A percentile compares a stretch with the other conserved stretches of the same genome.
Conservation (phyloP, 129 eudicot species). For the Gnaphalium uliginosum region DNA sequence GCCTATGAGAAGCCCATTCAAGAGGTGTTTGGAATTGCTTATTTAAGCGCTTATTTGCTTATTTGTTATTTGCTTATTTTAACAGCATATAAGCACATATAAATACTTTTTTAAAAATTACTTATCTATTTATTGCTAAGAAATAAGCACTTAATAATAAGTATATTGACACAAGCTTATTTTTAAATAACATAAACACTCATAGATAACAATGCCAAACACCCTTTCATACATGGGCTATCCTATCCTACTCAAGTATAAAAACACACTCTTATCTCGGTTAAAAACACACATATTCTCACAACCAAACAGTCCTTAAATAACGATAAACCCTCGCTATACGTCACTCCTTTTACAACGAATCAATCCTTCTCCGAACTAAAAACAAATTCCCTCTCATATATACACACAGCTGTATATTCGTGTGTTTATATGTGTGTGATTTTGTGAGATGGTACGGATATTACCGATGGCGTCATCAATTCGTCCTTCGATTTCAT, state of each 20-base stretch:
- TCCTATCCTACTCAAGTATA: not conserved
- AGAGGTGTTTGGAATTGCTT: no score
- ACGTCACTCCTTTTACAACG: conserved; percentile 32
- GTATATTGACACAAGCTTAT: no score
- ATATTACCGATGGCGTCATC: conserved; percentile 82
- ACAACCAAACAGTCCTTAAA: conserved; percentile 21
- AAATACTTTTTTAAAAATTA: no score
- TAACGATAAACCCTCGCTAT: conserved; percentile 27
- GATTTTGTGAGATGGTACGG: conserved; percentile 70
- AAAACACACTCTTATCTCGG: not conserved
- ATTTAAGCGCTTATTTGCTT: no score
- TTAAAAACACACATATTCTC: not conserved
- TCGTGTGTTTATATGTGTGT: not conserved
- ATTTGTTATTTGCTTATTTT: no score
- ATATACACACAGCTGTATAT: not conserved
- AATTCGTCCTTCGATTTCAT: conserved; percentile 60
- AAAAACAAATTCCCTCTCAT: conserved; percentile 7
- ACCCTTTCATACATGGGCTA: no score
- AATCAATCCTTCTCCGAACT: conserved; percentile 33
- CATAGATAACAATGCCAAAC: no score
- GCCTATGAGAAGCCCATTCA: not conserved
- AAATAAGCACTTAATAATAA: no score
- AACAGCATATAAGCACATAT: no score
- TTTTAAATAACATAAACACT: no score
- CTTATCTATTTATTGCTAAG: no score